phyloP scores from a whole-genome alignment of 805 yeast species.

The Yarrowia hollandica region DNA sequence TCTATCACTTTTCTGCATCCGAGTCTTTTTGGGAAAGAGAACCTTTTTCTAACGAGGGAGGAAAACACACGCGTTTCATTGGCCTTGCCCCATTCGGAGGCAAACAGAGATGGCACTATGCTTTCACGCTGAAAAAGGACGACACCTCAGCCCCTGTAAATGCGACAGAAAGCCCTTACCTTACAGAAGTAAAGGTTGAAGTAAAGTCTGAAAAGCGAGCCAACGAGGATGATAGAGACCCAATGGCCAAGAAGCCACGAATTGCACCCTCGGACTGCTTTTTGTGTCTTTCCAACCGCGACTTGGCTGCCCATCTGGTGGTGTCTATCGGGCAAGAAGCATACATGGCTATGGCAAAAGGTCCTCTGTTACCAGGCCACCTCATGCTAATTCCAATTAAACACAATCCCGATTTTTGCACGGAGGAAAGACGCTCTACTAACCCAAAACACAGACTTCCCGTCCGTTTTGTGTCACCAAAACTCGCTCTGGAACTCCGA shows the following conservation, averaged over 20 bases:
- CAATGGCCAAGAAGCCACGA: constrained; percentile 5
- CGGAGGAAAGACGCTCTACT: constrained; percentile 36
- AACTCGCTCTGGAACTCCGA: constrained; percentile 45
- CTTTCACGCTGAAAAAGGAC: constrained; percentile 49
- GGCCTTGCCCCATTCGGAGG: constrained; percentile 62
- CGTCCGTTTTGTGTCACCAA: constrained; percentile 41
- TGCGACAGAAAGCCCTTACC: constrained; percentile 6
- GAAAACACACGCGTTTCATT: constrained; percentile 56
- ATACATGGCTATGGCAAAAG: constrained; percentile 79
- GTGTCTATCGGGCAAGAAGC: constrained; percentile 66
- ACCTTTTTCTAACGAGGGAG: constrained; percentile 52
- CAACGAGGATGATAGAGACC: constrained; percentile 2
- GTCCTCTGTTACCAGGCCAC: constrained; percentile 84
- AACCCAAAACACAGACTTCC: constrained; percentile 30
- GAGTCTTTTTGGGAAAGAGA: constrained; percentile 56
- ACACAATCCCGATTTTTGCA: constrained; percentile 55
- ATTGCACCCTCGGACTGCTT: constrained; percentile 66
- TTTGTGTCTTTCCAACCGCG: constrained; percentile 80
- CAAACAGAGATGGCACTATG: constrained; percentile 70
- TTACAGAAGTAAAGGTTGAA: neutral
- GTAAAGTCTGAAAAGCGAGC: neutral
- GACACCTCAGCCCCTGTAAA: constrained; percentile 5
- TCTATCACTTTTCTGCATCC: constrained; percentile 60
- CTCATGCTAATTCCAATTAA: constrained; percentile 76
- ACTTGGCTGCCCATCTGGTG: constrained; percentile 75